Conservation (phyloP, 768 basidiomycete species). For the Rhodotorula babjevae region DNA sequence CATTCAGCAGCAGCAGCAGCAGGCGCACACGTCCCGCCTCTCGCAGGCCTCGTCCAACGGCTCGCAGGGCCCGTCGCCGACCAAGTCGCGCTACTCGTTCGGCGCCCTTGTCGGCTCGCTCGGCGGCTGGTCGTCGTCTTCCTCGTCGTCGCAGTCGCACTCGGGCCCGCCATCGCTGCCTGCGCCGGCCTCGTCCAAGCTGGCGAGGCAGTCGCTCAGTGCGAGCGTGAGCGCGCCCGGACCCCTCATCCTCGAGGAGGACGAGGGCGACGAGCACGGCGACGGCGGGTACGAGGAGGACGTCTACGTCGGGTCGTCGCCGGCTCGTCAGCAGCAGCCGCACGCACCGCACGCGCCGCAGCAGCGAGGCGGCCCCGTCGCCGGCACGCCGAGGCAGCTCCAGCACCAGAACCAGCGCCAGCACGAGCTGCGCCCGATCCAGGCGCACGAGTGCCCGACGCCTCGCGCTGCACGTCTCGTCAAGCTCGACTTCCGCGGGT, state of each 20-base stretch:
- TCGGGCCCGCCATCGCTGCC: background rate
- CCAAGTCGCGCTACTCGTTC: constrained; percentile 30
- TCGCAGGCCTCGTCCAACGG: background rate
- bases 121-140: constrained; percentile 36
- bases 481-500: constrained; percentile 31
- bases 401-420: constrained; percentile 28
- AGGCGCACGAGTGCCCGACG: constrained; percentile 12
- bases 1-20: constrained; percentile 17
- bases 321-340: no score
- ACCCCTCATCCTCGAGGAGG: constrained; percentile 16
- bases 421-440: constrained; percentile 24
- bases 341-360: no score
- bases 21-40: constrained; percentile 10
- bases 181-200: background rate
- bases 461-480: constrained; percentile 15
- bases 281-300: constrained; percentile 12
- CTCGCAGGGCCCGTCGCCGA: constrained; percentile 5
- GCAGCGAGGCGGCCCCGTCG: background rate
- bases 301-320: constrained; percentile 12
- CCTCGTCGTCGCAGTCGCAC: constrained; percentile 2
- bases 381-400: constrained; percentile 17
- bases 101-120: constrained; percentile 28
- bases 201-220: background rate
- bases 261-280: background rate
- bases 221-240: background rate